A percentile compares a stretch with the other conserved stretches of the same genome.
Conservation (phyloP, 257 asterid genomes). For the Solanum bulbocastanum region DNA sequence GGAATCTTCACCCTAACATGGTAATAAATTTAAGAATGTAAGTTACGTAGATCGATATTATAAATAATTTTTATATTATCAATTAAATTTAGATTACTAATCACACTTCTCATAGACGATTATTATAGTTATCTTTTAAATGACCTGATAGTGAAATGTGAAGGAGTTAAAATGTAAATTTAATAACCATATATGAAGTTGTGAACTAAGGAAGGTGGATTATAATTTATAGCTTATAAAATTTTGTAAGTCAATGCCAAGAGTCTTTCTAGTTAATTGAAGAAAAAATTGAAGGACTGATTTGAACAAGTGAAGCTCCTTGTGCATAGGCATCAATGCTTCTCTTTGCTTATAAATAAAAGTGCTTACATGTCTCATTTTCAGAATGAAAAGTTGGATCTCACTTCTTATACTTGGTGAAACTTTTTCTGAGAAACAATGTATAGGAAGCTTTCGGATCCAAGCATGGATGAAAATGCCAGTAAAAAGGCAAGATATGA, state of each 20-base stretch:
- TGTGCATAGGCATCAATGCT: background rate
- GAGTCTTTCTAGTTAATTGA: background rate
- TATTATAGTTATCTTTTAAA: background rate
- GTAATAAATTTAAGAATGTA: background rate
- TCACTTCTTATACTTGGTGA: background rate
- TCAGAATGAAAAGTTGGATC: background rate
- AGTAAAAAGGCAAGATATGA: background rate
- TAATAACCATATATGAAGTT: background rate
- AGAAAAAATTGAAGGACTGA: background rate
- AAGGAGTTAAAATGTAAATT: background rate
- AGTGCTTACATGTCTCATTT: background rate
- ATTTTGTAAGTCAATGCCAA: background rate
- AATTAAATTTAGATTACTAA: background rate
- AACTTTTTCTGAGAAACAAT: background rate
- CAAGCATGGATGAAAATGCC: background rate
- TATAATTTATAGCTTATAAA: too few relatives aligned
- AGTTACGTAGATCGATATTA: background rate
- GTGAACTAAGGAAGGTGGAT: background rate
- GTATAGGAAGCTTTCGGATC: background rate
- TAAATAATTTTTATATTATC: background rate
- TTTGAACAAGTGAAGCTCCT: background rate
- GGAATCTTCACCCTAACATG: background rate
- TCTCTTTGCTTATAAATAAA: background rate
- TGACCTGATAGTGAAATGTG: background rate
- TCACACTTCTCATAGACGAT: background rate